phyloP scores from a whole-genome alignment of 2,329 filamentous ascomycete species.

The Curvularia eragrostidis region DNA sequence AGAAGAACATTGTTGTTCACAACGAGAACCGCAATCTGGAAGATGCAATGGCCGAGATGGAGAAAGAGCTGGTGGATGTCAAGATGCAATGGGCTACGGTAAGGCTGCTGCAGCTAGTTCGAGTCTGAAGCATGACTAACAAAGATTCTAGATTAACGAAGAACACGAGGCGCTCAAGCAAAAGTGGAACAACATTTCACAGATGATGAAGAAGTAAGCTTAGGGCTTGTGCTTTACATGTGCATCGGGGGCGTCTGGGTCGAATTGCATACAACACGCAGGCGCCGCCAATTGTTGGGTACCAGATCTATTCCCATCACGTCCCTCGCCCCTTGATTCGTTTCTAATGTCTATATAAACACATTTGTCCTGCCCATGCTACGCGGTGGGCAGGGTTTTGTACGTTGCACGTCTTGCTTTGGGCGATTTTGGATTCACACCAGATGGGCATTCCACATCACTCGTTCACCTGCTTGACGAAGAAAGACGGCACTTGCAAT shows the following conservation, averaged over 20 bases:
- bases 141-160: conserved; percentile 51
- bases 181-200: conserved; percentile 56
- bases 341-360: conserved; percentile 44
- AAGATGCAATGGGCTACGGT: conserved; percentile 98
- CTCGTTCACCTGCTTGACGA: conserved; percentile 34
- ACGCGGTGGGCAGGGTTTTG: conserved; percentile 1
- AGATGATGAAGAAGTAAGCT: conserved; percentile 53
- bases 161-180: conserved; percentile 58
- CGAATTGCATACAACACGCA: conserved; percentile 31
- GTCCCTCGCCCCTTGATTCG: conserved; percentile 37
- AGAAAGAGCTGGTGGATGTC: conserved; percentile 87
- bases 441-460: conserved; percentile 20
- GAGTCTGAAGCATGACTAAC: conserved; percentile 24
- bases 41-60: conserved; percentile 89
- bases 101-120: conserved; percentile 49
- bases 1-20: conserved; percentile 89
- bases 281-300: conserved; percentile 26
- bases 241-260: conserved; percentile 30
- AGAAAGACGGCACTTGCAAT: conserved; percentile 15
- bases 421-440: conserved; percentile 12
- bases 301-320: conserved; percentile 28
- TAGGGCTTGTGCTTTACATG: conserved; percentile 17
- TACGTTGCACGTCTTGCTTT: conserved; percentile 13
- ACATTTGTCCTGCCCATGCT: conserved; percentile 3
- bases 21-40: conserved; percentile 89